A percentile compares a stretch with the other conserved stretches of the same genome.
phyloP scores from a whole-genome alignment of 2,329 filamentous ascomycete species.

The Biscogniauxia sp. region DNA sequence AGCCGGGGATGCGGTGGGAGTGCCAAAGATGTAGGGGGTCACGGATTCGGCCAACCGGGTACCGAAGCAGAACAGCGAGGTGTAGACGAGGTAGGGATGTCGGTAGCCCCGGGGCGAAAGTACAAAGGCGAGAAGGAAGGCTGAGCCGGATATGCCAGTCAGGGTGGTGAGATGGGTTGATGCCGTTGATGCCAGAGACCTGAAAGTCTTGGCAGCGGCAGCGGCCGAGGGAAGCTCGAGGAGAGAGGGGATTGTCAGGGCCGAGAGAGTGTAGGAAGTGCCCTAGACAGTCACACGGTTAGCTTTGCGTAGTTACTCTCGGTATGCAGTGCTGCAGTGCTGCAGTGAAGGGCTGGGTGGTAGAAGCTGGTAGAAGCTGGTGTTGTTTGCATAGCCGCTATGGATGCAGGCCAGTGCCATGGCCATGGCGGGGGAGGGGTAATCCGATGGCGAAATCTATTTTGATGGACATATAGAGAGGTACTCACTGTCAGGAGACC shows the following conservation, averaged over 20 bases:
- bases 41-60: constrained; percentile 55
- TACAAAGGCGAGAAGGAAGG: constrained; percentile 74
- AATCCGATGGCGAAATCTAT: constrained; percentile 9
- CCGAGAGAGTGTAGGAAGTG: constrained; percentile 79
- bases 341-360: no score
- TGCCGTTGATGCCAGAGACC: constrained; percentile 62
- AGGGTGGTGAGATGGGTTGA: constrained; percentile 66
- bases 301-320: neutral
- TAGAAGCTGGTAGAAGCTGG: no score
- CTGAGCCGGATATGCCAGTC: constrained; percentile 64
- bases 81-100: constrained; percentile 91
- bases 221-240: constrained; percentile 76
- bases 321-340: no score
- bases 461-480: neutral
- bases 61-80: constrained; percentile 64
- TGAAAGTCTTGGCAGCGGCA: constrained; percentile 67
- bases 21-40: constrained; percentile 42
- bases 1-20: constrained; percentile 24
- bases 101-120: constrained; percentile 71
- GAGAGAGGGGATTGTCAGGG: constrained; percentile 75
- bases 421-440: constrained; percentile 26
- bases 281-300: constrained; percentile 55
- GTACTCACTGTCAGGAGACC: constrained; percentile 78
- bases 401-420: neutral
- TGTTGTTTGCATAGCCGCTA: neutral